These are phyloP conservation scores for Ophiocordyceps camponoti-rufipedis DNA, from an alignment of 2,329 filamentous ascomycete genomes.

Conservation along the genomic window DNA sequence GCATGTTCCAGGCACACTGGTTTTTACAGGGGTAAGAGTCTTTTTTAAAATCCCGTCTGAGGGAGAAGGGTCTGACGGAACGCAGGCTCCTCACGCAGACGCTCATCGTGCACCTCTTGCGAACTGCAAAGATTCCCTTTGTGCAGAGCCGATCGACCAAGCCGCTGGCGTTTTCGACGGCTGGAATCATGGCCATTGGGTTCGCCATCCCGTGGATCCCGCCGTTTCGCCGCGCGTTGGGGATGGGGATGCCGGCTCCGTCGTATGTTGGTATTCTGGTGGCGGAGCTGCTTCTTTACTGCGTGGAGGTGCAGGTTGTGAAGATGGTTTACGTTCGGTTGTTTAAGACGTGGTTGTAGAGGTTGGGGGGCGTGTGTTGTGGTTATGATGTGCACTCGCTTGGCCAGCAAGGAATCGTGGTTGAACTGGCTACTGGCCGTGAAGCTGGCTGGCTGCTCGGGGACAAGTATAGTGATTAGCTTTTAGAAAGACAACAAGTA, in stretches of 20 bases:
- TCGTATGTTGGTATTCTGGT: slow-evolving; percentile 8
- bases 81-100: slow-evolving; percentile 10
- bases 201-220: slow-evolving; percentile 10
- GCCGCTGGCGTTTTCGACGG: slow-evolving; percentile 8
- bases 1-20: slow-evolving; percentile 10
- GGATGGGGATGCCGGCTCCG: slow-evolving; percentile 6
- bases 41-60: not conserved
- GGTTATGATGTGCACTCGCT: no score
- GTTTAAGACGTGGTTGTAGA: slow-evolving; percentile 9
- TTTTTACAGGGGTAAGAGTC: slow-evolving; percentile 8
- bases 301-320: slow-evolving; percentile 9
- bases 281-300: slow-evolving; percentile 8
- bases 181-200: slow-evolving; percentile 8
- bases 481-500: no score
- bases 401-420: no score
- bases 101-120: slow-evolving; percentile 11
- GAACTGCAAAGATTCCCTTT: slow-evolving; percentile 10
- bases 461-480: no score
- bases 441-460: no score
- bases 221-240: slow-evolving; percentile 5
- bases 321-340: slow-evolving; percentile 10
- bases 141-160: slow-evolving; percentile 7
- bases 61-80: not conserved
- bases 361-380: no score
- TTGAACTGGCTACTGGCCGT: no score